Evolutionary conservation across 768 basidiomycete species (phyloP).

Genomic region (Galerina sulciceps): DNA sequence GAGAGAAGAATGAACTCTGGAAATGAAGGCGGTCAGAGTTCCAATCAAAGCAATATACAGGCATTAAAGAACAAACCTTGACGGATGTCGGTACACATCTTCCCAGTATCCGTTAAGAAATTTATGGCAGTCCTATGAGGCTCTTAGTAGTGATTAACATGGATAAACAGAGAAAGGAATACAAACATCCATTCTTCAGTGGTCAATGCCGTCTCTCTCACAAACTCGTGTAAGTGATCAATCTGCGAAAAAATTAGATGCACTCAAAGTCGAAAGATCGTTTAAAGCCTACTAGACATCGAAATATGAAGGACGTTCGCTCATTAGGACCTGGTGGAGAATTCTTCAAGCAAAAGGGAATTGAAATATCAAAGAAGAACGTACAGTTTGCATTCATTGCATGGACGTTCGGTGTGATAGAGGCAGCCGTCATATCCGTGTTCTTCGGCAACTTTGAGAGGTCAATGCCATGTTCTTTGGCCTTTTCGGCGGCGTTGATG

Average conservation of each 20-base stretch:
- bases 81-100: slow-evolving; percentile 71
- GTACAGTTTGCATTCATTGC: slow-evolving; percentile 44
- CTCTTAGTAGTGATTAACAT: background rate
- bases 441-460: slow-evolving; percentile 44
- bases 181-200: slow-evolving; percentile 84
- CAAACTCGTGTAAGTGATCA: slow-evolving; percentile 74
- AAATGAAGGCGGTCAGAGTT: background rate
- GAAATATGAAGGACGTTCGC: slow-evolving; percentile 47
- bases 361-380: slow-evolving; percentile 7
- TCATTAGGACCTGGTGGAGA: slow-evolving; percentile 29
- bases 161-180: background rate
- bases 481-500: slow-evolving; percentile 33
- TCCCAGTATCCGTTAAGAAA: slow-evolving; percentile 76
- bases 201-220: slow-evolving; percentile 75
- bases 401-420: slow-evolving; percentile 45
- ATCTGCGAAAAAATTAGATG: slow-evolving; percentile 37
- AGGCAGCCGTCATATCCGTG: slow-evolving; percentile 43
- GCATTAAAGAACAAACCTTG: slow-evolving; percentile 41
- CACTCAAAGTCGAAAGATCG: background rate
- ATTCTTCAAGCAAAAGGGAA: background rate
- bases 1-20: slow-evolving; percentile 86
- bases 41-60: background rate
- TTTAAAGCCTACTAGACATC: slow-evolving; percentile 36
- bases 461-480: slow-evolving; percentile 39
- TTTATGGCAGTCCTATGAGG: slow-evolving; percentile 57